Evolutionary conservation across 176 grass and related monocot genomes (phyloP).

Genomic region (Aegilops sharonensis): DNA sequence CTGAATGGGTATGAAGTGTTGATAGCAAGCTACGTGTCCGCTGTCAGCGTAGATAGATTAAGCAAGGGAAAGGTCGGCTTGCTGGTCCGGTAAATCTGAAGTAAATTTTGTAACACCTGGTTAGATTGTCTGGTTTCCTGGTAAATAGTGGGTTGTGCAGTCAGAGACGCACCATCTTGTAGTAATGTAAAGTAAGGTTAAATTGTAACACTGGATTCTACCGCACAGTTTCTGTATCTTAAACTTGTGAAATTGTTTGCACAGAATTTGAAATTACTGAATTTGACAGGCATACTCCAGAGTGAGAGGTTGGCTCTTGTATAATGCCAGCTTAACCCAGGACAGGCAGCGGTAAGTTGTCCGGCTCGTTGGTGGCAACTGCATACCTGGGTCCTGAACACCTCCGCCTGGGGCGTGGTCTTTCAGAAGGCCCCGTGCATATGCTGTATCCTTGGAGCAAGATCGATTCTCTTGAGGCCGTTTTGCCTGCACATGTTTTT

Average conservation of each 20-base stretch:
- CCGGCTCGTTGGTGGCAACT: too few species aligned
- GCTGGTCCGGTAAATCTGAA: constrained; percentile 7
- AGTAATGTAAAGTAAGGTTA: constrained; percentile 6
- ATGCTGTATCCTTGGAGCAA: too few species aligned
- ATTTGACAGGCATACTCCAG: neutral
- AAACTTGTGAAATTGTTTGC: neutral
- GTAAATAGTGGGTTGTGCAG: neutral
- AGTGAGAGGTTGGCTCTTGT: neutral
- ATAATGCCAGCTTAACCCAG: neutral
- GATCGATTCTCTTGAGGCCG: too few species aligned
- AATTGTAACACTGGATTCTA: neutral
- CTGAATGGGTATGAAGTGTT: neutral
- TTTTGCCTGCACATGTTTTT: too few species aligned
- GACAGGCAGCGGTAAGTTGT: too few species aligned
- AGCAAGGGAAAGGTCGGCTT: neutral
- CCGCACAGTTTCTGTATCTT: neutral
- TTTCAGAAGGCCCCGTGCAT: too few species aligned
- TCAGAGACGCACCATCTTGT: neutral
- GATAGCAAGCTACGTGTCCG: neutral
- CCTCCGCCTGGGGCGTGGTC: too few species aligned
- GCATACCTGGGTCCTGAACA: too few species aligned
- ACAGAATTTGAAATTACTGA: neutral
- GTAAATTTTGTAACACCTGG: neutral
- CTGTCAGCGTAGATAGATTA: constrained; percentile 27
- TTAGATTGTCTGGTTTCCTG: neutral